Base-by-base conservation (phyloP, 495 filamentous ascomycete genomes). In the Aspergillus saccharolyticus region DNA sequence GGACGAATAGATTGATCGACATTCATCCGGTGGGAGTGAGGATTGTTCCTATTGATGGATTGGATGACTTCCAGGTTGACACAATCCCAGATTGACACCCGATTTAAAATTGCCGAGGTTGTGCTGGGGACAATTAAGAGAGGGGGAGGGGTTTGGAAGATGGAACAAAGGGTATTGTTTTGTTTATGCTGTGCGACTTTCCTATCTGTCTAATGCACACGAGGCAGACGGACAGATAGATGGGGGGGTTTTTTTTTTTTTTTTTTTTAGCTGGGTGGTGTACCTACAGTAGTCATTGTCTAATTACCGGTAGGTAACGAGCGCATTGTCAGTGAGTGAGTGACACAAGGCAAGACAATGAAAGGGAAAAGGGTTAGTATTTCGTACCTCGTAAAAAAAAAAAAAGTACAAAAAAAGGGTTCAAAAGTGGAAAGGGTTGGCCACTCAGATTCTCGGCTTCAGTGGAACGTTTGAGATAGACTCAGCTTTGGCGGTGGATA, bases 381-480 rank as follows among this genome's bases (percentile, higher is more conserved):
- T n/a, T n/a, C n/a, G n/a, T n/a, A n/a, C 1, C 7, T 4, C 4
- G 9, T 3, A 28, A 9, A 28, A 9, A 28, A 9, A 28, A 9
- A 28, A 9, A 28, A 28, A 28, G 9, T 3, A 28, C 3, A 39
- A 39, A 39, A 39, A 39, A 39, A 39, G 33, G 33, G 33, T 39
- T 39, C 33, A 53, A 53, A n/a, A 53, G 42, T 42, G 51, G 42
- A 53, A 42, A 12, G 33, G 33, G 2, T 2, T 39, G 33, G 12
- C 33, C 33, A 39, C 12, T 39, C 33, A 39, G 6, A 10, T 12
- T 12, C 33, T 5, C 33, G 4, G 5, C 10, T 15, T 2, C 33
- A 16, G 50, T 50, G 52, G 57, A 39, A 39, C 42, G 57, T 59
- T 55, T 49, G 57, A 59, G 52, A 33, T 54, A 54, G 57, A 50